phyloP scores from a whole-genome alignment of 148 eudicot species.

The Camellia japonica region DNA sequence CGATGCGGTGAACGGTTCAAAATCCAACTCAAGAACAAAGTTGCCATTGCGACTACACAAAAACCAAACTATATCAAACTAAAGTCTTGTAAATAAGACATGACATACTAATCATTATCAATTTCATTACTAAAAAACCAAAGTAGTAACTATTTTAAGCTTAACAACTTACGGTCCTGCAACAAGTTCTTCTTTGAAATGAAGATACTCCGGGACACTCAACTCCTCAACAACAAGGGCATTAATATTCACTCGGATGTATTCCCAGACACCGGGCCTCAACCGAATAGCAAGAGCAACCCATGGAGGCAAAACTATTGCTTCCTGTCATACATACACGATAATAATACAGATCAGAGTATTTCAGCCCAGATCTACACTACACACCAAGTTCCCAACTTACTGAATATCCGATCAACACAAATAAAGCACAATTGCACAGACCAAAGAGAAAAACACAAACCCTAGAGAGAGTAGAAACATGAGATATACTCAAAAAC shows the following conservation, averaged over 20 bases:
- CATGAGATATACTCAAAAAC: too few relatives aligned
- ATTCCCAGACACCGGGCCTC: constrained; percentile 97
- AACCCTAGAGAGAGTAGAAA: too few relatives aligned
- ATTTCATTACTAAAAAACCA: background rate
- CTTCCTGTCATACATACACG: constrained; percentile 48
- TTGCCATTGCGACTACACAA: constrained; percentile 62
- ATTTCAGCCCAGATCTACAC: too few relatives aligned
- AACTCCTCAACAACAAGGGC: constrained; percentile 66
- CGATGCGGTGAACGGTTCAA: constrained; percentile 87
- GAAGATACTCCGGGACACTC: constrained; percentile 71
- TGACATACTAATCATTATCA: background rate
- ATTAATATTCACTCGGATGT: constrained; percentile 65
- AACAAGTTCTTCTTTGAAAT: constrained; percentile 82
- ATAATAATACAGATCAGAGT: background rate
- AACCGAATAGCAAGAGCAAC: constrained; percentile 82
- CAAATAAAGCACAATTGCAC: too few relatives aligned
- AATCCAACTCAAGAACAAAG: constrained; percentile 93
- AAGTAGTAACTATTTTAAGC: background rate
- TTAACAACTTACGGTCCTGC: constrained; percentile 56
- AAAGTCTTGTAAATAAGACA: background rate
- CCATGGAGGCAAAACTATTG: constrained; percentile 83
- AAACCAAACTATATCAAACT: background rate
- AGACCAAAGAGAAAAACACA: too few relatives aligned
- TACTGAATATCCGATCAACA: too few relatives aligned
- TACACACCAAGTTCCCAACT: too few relatives aligned